Evolutionary conservation across 495 filamentous ascomycete species (phyloP), one percentile per base, ranked within the genome.

Genomic region (Tuber umbilicatum): DNA sequence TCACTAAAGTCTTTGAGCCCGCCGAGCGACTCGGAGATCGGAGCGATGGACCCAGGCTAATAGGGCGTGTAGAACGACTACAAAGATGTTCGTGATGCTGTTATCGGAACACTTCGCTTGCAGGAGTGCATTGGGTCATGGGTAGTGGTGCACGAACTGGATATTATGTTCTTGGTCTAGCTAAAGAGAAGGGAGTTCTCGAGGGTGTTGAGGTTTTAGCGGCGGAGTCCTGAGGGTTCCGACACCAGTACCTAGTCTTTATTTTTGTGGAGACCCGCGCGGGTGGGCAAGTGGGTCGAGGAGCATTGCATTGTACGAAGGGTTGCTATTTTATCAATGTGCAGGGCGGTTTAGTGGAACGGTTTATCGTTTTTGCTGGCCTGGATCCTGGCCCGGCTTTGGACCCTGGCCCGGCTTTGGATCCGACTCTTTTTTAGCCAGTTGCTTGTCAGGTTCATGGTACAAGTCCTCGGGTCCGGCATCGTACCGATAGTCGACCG

Each of bases 151-250:
- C 87, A 14, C 85, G 88, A 76, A 79, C 85, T 31, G 88, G 90
- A 79, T 91, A 90, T 78, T 91, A 85, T 83, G 79, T 91, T 50
- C 74, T 91, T 37, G 87, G 87, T 55, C 73, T 90, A 75, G 84
- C 89, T 78, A 83, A 70, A 39, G 80, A 85, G 39, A 82, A 81
- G n/a, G 84, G 84, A 60, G 86, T 83, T 80, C 42, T 92, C 71
- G 87, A 91, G 7, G 90, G 90, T 19, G 75, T 91, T 71, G 89
- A 86, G 78, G 88, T 86, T 14, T 85, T 87, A 82, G 84, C 87
- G 42, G 84, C 91, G 81, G 90, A 91, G 84, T 86, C 83, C 71
- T 89, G 82, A 82, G 16, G 38, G 64, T 9, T 35, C 19, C 3
- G 27, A 27, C 14, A 16, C 14, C 1, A 14, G 27, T n/a, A 19